A percentile compares a stretch with the other conserved stretches of the same genome.
These are phyloP conservation scores for Mortierella sp. DNA, from an alignment of 371 early-diverging fungal species.

Conservation along the genomic window DNA sequence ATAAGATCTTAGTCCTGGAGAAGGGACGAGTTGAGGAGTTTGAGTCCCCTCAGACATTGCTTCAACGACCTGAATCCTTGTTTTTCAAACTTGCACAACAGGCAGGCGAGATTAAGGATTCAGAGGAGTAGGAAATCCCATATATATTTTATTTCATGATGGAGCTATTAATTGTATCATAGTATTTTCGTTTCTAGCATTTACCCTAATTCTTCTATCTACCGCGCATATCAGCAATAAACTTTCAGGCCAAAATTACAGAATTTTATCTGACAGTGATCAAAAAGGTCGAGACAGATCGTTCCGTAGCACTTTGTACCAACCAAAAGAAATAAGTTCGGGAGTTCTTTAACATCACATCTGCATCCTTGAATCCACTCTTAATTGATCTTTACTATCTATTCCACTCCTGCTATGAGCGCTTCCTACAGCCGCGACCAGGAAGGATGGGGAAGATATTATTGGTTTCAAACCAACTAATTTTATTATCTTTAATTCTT, in stretches of 20 bases:
- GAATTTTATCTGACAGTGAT: no score
- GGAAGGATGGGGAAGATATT: constrained; percentile 26
- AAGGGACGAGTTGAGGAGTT: constrained; percentile 60
- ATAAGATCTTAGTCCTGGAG: constrained; percentile 61
- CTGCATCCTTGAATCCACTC: background rate
- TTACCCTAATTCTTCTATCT: no score
- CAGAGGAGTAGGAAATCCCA: background rate
- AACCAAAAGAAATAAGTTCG: no score
- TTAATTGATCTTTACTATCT: no score
- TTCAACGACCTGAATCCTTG: constrained; percentile 67
- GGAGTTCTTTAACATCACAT: background rate
- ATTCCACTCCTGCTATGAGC: constrained; percentile 15
- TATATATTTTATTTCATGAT: no score
- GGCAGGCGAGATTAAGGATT: constrained; percentile 63
- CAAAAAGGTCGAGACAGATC: no score
- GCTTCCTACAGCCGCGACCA: constrained; percentile 17
- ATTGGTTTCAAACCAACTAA: background rate
- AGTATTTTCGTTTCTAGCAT: no score
- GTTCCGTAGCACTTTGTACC: no score
- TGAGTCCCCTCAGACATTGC: constrained; percentile 54
- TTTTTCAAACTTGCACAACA: constrained; percentile 84
- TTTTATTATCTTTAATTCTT: background rate
- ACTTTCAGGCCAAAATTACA: no score
- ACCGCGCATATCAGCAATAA: no score
- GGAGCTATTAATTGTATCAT: no score